Conservation (phyloP, 1,139 yeast genomes). For the Geotrichum aggregatum region DNA sequence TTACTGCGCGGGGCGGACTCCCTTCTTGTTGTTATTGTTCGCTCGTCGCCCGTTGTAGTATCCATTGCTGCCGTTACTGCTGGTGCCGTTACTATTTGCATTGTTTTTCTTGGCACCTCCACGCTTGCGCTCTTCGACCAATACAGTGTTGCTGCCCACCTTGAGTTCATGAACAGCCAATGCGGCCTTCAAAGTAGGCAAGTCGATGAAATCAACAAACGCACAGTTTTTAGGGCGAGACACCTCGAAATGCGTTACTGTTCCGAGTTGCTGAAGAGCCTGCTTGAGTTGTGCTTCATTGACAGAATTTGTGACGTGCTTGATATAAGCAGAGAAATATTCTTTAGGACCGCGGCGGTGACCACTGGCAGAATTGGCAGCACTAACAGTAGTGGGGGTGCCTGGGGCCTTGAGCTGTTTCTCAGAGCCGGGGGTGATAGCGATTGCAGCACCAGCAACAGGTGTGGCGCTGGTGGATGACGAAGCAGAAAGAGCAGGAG, state of each 20-base stretch:
- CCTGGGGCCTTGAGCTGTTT: constrained; percentile 17
- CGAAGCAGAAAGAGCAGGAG: constrained; percentile 13
- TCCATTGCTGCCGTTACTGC: constrained; percentile 5
- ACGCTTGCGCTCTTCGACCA: constrained; percentile 16
- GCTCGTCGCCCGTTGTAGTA: neutral
- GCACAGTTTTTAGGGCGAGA: constrained; percentile 37
- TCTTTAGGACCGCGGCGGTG: constrained; percentile 25
- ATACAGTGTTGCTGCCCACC: constrained; percentile 29
- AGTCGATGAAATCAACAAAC: constrained; percentile 41
- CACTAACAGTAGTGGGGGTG: neutral
- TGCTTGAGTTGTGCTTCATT: constrained; percentile 32
- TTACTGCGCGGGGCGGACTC: neutral
- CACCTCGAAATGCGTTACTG: constrained; percentile 38
- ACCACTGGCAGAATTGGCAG: constrained; percentile 13
- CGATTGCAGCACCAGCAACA: constrained; percentile 13
- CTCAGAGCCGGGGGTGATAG: constrained; percentile 22
- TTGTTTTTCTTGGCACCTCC: constrained; percentile 16
- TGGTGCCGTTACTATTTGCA: neutral
- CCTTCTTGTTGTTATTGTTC: constrained; percentile 11
- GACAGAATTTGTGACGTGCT: constrained; percentile 36
- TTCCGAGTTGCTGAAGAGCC: constrained; percentile 37
- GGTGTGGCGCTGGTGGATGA: constrained; percentile 18
- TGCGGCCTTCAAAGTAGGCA: constrained; percentile 35
- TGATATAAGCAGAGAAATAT: constrained; percentile 40
- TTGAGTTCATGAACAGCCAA: constrained; percentile 33